These are phyloP conservation scores for Ogataea ganodermae DNA, from an alignment of 805 yeast species.

Conservation along the genomic window DNA sequence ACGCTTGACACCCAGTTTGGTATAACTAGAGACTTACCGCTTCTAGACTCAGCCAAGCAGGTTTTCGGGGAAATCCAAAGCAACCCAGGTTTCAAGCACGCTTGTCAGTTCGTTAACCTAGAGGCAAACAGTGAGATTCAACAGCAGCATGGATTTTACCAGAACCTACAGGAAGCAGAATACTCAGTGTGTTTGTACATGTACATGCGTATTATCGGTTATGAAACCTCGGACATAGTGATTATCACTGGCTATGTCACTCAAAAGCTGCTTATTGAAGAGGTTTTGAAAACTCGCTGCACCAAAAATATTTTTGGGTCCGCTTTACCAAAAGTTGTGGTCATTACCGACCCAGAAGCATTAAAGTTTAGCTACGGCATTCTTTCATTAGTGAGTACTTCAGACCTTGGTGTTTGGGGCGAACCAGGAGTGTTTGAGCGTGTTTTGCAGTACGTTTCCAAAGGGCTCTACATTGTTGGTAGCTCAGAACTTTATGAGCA, in stretches of 20 bases:
- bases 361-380: constrained; percentile 35
- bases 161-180: constrained; percentile 51
- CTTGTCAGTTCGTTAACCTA: constrained; percentile 37
- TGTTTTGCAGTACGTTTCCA: constrained; percentile 19
- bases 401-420: constrained; percentile 25
- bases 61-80: no score
- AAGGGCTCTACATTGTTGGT: constrained; percentile 21
- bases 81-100: constrained; percentile 37
- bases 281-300: constrained; percentile 40
- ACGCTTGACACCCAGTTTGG: constrained; percentile 22
- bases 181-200: constrained; percentile 45
- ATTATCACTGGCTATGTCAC: constrained; percentile 43
- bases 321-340: constrained; percentile 12
- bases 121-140: constrained; percentile 35
- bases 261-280: constrained; percentile 45
- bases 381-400: constrained; percentile 39
- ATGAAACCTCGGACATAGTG: constrained; percentile 39
- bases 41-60: background rate
- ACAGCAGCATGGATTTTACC: constrained; percentile 30
- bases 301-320: constrained; percentile 17
- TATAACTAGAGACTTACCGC: constrained; percentile 27
- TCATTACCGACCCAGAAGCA: constrained; percentile 34
- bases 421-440: constrained; percentile 7
- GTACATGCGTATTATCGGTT: constrained; percentile 48
- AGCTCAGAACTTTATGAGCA: constrained; percentile 1